A percentile compares a stretch with the other conserved stretches of the same genome.
phyloP scores from a whole-genome alignment of 2,329 filamentous ascomycete species.

The Exserohilum rostratum region DNA sequence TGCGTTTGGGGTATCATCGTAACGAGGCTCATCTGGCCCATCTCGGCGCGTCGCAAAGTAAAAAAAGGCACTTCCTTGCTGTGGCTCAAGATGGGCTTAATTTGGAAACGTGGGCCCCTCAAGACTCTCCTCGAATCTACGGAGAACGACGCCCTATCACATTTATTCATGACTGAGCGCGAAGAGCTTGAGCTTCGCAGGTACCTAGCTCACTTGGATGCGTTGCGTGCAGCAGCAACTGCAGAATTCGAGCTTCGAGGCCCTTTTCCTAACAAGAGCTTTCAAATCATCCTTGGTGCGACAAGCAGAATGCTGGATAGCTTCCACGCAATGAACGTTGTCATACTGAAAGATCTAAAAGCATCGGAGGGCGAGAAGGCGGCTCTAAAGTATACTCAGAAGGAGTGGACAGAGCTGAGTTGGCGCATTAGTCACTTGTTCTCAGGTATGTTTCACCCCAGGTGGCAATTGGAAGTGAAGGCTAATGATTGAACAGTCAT shows the following conservation, averaged over 20 bases:
- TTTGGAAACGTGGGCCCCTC: slow-evolving; percentile 93
- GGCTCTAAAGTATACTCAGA: slow-evolving; percentile 77
- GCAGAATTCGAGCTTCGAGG: slow-evolving; percentile 88
- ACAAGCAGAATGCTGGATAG: slow-evolving; percentile 87
- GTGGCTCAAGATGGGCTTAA: slow-evolving; percentile 91
- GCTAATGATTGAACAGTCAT: slow-evolving; percentile 63
- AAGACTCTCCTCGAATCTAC: slow-evolving; percentile 64
- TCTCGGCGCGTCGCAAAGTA: slow-evolving; percentile 85
- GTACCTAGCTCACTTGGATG: slow-evolving; percentile 75
- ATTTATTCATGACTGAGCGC: slow-evolving; percentile 82
- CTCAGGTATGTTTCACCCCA: slow-evolving; percentile 55
- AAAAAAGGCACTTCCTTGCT: slow-evolving; percentile 88
- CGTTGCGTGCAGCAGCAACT: slow-evolving; percentile 72
- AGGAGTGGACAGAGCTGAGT: slow-evolving; percentile 81
- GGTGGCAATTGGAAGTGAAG: background rate
- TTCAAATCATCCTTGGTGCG: slow-evolving; percentile 75
- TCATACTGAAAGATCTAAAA: slow-evolving; percentile 79
- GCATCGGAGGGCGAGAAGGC: slow-evolving; percentile 81
- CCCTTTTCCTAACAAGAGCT: slow-evolving; percentile 79
- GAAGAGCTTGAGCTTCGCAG: slow-evolving; percentile 88
- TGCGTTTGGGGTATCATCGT: slow-evolving; percentile 92
- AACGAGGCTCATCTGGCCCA: slow-evolving; percentile 90
- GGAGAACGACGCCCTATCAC: slow-evolving; percentile 26
- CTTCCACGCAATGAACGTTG: slow-evolving; percentile 95
- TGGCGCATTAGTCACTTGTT: slow-evolving; percentile 88